Base-by-base conservation (phyloP, 768 basidiomycete genomes). In the Psilocybe subaeruginosa region DNA sequence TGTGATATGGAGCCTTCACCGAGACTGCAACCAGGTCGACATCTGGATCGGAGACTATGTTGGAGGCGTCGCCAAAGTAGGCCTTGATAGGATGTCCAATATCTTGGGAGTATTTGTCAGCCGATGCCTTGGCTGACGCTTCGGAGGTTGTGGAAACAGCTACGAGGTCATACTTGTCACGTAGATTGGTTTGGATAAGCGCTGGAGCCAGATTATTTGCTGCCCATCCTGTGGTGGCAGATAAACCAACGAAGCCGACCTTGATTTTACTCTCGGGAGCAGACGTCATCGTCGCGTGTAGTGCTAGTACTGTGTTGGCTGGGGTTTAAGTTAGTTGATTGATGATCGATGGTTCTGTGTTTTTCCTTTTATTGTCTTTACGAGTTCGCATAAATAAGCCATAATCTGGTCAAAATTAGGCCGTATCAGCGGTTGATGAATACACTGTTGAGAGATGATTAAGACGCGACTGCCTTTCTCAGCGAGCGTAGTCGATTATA, bases 1-100 rank as follows among this genome's bases (percentile, higher is more conserved):
- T 72, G 64, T 80, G 78, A 3, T 54, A 14, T 8, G 66, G 64
- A 12, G 72, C 67, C 58, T 72, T 75, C 19, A 81, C 75, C 9
- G 74, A 52, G 1, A 78, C 74, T 0, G 67, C 73, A 29, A 80
- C 72, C n/a, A 80, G 57, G 55, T 77, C 76, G 30, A 80, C 72
- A 29, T 78, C 70, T 0, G 74, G 71, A 54, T 80, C 77, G 3
- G 62, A 60, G 0, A 75, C 74, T 35, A 80, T 69, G 12, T 63
- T 49, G 4, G 68, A 64, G 11, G 72, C 64, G 27, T 65, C 61
- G 7, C 78, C 78, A 48, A 73, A 66, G 63, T 75, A 79, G 0
- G 73, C 66, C 53, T 74, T 76, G 58, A 79, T 70, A 2, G 63
- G 51, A 47, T 70, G 64, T 3, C 71, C 72, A 6, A 64, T 29